phyloP scores from a whole-genome alignment of 768 basidiomycete genomes.

The Asterophora lycoperdoides region DNA sequence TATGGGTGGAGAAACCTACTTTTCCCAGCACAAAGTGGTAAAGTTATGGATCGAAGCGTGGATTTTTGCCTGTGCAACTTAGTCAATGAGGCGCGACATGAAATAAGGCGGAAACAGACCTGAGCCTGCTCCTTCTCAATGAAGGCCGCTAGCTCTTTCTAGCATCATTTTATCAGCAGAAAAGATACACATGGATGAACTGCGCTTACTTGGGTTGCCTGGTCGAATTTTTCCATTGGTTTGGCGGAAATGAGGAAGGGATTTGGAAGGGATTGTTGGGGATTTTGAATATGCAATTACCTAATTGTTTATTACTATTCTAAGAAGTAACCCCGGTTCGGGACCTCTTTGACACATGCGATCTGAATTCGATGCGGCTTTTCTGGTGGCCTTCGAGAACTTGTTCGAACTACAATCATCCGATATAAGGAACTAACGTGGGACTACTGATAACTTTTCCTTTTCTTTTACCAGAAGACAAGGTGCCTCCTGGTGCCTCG shows the following conservation, averaged over 20 bases:
- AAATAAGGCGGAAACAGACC: conserved; percentile 35
- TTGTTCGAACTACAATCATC: conserved; percentile 5
- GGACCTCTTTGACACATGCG: neutral
- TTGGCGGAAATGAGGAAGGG: conserved; percentile 26
- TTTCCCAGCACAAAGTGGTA: conserved; percentile 89
- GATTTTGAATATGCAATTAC: conserved; percentile 8
- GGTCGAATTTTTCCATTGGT: conserved; percentile 64
- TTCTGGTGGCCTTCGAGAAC: conserved; percentile 16
- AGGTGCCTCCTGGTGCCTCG: conserved; percentile 18
- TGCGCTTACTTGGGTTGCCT: conserved; percentile 61
- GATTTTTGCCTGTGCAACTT: conserved; percentile 38
- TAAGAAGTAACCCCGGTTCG: neutral
- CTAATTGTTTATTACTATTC: conserved; percentile 13
- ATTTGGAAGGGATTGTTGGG: no score
- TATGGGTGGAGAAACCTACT: conserved; percentile 47
- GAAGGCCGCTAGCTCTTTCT: conserved; percentile 83
- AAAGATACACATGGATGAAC: neutral
- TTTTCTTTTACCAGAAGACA: neutral
- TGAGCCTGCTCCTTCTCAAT: conserved; percentile 81
- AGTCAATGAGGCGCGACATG: conserved; percentile 6
- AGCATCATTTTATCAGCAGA: conserved; percentile 6
- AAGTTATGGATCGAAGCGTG: conserved; percentile 71
- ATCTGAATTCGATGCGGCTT: neutral
- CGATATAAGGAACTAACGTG: conserved; percentile 16
- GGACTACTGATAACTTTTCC: neutral